Evolutionary conservation across 352 stramenopile species (phyloP), one percentile per base, ranked within the genome.

Genomic region (Globisporangium echinulatum): DNA sequence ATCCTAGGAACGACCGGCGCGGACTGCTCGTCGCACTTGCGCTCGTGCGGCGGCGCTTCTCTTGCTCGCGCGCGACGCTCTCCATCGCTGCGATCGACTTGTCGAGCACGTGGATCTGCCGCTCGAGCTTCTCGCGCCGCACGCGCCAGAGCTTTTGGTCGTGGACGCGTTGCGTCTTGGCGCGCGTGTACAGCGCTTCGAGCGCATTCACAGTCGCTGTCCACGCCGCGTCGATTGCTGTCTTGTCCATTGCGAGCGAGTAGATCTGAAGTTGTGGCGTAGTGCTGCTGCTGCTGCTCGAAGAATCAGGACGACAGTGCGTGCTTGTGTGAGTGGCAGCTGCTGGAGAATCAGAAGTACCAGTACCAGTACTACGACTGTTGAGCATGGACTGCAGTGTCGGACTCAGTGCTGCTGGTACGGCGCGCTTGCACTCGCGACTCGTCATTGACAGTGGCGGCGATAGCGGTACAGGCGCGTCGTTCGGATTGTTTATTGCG

Each of bases 51-150:
- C 71, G 69, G 43, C 71, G 71, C 47, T 77, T 73, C 33, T 79
- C 64, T 56, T 88, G 68, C 40, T 88, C 69, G 7, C 72, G 57
- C 7, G 72, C 71, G 43, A 89, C 74, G 4, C 59, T 62, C 62
- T 87, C 69, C 71, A 91, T 87, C 1, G 81, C 85, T 37, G 71
- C 67, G 47, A 91, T 85, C 0, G 73, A 85, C 53, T 87, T 89
- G 61, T 91, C 81, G 8, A 91, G 56, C 52, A 88, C 46, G 54
- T 79, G 64, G 17, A 91, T 91, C 59, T 91, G 81, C 42, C 80
- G 76, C 51, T 72, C 68, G 49, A 91, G 65, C 40, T 87, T 88
- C 14, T 82, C 79, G 11, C 87, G 85, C 53, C 87, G 85, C 13
- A 88, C 53, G 17, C 50, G 36, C 77, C 79, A 89, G 9, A 69